Conservation (phyloP, 768 basidiomycete genomes). For the Cantharellus anzutake region DNA sequence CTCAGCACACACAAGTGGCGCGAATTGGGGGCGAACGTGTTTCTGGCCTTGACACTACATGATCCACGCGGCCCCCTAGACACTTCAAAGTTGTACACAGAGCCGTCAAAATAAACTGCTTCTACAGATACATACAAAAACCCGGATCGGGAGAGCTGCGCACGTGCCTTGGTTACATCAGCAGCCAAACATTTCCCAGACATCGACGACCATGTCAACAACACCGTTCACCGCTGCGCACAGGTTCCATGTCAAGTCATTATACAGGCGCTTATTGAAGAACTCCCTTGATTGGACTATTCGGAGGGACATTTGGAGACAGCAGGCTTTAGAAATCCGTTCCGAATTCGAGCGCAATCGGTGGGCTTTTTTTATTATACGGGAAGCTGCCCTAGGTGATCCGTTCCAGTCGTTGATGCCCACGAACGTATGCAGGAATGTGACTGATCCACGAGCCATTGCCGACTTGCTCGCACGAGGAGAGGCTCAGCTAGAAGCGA, state of each 20-base stretch:
- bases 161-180: too few relatives aligned
- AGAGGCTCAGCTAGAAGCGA: conserved; percentile 48
- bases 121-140: too few relatives aligned
- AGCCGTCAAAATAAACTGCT: too few relatives aligned
- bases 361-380: conserved; percentile 23
- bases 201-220: conserved; percentile 17
- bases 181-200: too few relatives aligned
- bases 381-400: neutral
- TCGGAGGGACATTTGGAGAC: conserved; percentile 70
- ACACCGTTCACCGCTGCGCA: conserved; percentile 55
- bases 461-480: conserved; percentile 61
- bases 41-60: too few relatives aligned
- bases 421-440: conserved; percentile 31
- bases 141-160: too few relatives aligned
- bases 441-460: conserved; percentile 68
- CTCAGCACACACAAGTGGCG: too few relatives aligned
- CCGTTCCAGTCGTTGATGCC: neutral
- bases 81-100: too few relatives aligned
- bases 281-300: conserved; percentile 86
- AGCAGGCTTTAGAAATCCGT: conserved; percentile 65
- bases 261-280: conserved; percentile 73
- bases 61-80: too few relatives aligned
- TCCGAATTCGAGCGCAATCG: conserved; percentile 89
- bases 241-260: conserved; percentile 72
- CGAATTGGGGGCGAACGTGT: too few relatives aligned